Evolutionary conservation across 2,329 filamentous ascomycete genomes (phyloP).

Genomic region (Colletotrichum tropicale): DNA sequence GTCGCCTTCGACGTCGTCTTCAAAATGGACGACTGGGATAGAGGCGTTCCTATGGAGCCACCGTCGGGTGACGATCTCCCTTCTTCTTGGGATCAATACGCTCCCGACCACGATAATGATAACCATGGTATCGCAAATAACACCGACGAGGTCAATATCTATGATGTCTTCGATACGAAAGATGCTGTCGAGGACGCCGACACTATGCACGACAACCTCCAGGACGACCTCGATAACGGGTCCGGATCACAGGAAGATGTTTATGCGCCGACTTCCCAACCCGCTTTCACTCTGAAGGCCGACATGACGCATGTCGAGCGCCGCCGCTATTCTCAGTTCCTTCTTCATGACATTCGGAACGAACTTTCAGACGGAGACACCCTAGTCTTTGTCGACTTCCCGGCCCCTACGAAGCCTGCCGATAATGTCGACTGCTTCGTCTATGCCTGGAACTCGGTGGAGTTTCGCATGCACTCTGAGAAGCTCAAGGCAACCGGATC

Average conservation of each 20-base stretch:
- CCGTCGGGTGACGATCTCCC: not conserved
- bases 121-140: not conserved
- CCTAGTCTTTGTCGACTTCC: constrained; percentile 47
- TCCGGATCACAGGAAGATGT: not conserved
- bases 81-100: not conserved
- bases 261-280: not conserved
- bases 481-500: constrained; percentile 53
- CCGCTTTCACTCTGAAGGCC: not conserved
- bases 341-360: constrained; percentile 22
- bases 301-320: constrained; percentile 1
- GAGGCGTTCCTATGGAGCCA: not conserved
- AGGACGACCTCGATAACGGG: not conserved
- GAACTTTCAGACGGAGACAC: constrained; percentile 42
- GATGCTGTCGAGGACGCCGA: not conserved
- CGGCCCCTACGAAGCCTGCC: constrained; percentile 21
- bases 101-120: not conserved
- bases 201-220: not conserved
- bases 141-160: not conserved
- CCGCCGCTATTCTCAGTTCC: not conserved
- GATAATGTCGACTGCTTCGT: constrained; percentile 38
- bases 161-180: not conserved
- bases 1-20: not conserved
- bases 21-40: not conserved
- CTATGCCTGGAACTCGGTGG: constrained; percentile 34
- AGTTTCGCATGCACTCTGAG: constrained; percentile 49